A percentile compares a stretch with the other conserved stretches of the same genome.
These are phyloP conservation scores for Sonneratia alba DNA, from an alignment of 345 rosid species.

Conservation along the genomic window DNA sequence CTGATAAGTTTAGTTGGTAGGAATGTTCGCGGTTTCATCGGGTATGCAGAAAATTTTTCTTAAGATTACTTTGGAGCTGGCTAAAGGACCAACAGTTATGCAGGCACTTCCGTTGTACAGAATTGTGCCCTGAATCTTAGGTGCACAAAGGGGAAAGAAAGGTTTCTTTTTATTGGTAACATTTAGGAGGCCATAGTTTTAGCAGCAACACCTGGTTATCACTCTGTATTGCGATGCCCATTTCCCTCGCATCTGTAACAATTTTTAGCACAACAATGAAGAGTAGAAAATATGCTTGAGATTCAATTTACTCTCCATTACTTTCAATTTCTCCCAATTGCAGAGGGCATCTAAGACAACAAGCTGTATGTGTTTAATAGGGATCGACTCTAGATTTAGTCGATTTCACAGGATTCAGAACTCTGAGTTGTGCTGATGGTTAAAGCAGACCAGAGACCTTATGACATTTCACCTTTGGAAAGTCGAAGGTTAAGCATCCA, in stretches of 20 bases:
- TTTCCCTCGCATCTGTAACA: neutral
- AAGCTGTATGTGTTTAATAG: neutral
- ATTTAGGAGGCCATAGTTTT: neutral
- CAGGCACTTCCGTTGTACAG: conserved; percentile 5
- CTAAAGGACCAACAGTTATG: neutral
- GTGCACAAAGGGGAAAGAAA: neutral
- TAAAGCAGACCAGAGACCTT: neutral
- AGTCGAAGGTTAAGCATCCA: neutral
- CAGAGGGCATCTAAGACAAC: no score
- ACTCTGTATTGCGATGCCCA: neutral
- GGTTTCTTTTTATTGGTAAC: conserved; percentile 3
- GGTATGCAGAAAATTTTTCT: neutral
- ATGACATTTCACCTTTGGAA: neutral
- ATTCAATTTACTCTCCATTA: neutral
- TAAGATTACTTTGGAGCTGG: neutral
- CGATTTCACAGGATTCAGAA: neutral
- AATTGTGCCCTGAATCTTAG: conserved; percentile 3
- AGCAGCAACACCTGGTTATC: neutral
- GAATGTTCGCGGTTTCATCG: neutral
- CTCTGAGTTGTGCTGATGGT: neutral
- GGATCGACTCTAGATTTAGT: neutral
- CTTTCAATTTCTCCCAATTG: neutral
- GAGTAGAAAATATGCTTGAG: neutral
- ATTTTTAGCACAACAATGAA: neutral
- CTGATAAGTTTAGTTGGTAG: neutral